These are phyloP conservation scores for Camellia oleifera DNA, from an alignment of 179 eudicot species.

Conservation along the genomic window DNA sequence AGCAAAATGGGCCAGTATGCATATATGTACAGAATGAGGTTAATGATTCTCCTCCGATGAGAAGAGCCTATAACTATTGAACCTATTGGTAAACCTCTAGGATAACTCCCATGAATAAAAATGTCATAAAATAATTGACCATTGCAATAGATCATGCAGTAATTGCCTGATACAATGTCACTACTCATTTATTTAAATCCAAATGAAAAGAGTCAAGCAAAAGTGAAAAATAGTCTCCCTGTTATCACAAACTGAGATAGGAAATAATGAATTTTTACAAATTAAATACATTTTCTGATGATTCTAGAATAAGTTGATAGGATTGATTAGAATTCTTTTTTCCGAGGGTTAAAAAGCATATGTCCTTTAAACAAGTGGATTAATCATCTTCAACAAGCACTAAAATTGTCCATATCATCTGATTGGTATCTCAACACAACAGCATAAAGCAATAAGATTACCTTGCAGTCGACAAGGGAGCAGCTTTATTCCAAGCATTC, in stretches of 20 bases:
- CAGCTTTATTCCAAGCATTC: constrained; percentile 64
- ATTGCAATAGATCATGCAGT: neutral
- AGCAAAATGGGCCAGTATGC: neutral
- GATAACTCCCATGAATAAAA: neutral
- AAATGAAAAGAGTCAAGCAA: neutral
- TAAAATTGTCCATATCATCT: neutral
- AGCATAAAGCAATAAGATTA: constrained; percentile 18
- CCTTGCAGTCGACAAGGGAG: constrained; percentile 72
- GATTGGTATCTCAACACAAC: neutral
- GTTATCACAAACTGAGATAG: neutral
- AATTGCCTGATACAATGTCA: neutral
- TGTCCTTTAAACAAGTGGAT: neutral
- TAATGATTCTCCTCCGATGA: neutral
- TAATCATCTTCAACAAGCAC: neutral
- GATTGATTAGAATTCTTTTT: neutral
- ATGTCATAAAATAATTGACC: neutral
- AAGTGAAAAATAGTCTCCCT: neutral
- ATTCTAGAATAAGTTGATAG: neutral
- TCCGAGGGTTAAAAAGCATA: neutral
- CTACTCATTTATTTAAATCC: neutral
- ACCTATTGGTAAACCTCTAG: neutral
- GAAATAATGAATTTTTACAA: neutral
- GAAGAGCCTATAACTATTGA: neutral
- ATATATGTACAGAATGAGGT: neutral
- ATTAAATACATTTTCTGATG: neutral